Percentiles rank a stretch among this genome's conserved stretches.
These are phyloP conservation scores for Mycena pura DNA, from an alignment of 768 basidiomycete species.

Conservation along the genomic window DNA sequence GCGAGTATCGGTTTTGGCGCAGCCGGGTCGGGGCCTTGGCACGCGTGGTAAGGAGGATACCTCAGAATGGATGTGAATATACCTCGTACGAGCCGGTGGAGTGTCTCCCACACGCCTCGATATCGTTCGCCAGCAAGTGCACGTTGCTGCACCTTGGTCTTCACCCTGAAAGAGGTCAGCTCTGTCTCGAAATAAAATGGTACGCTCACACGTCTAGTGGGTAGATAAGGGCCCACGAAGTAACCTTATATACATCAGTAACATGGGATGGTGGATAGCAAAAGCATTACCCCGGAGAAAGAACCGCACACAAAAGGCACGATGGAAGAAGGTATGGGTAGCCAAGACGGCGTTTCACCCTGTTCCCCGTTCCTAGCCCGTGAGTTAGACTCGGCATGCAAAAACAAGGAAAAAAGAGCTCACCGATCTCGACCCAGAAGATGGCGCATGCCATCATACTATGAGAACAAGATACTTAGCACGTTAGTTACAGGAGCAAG, in stretches of 20 bases:
- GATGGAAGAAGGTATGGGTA: conserved; percentile 79
- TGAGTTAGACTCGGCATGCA: background rate
- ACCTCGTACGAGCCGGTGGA: conserved; percentile 85
- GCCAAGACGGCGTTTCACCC: conserved; percentile 81
- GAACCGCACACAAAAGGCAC: conserved; percentile 94
- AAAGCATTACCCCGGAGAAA: conserved; percentile 76
- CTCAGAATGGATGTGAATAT: conserved; percentile 18
- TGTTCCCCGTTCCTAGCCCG: conserved; percentile 63
- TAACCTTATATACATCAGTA: conserved; percentile 51
- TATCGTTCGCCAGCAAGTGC: conserved; percentile 80
- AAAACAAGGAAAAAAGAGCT: background rate
- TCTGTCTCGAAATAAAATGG: background rate
- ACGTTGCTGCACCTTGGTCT: conserved; percentile 96
- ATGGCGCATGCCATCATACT: conserved; percentile 90
- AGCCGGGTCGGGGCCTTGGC: conserved; percentile 76
- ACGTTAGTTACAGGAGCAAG: background rate
- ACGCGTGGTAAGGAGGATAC: background rate
- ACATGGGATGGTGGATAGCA: conserved; percentile 40
- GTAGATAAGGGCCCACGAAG: conserved; percentile 91
- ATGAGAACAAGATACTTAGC: background rate
- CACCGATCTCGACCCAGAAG: conserved; percentile 77
- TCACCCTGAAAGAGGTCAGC: conserved; percentile 59
- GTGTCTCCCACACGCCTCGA: conserved; percentile 75
- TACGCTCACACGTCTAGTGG: conserved; percentile 85
- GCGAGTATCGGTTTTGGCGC: conserved; percentile 77